Evolutionary conservation across 495 filamentous ascomycete species (phyloP).

Genomic region (Niebla homalea): DNA sequence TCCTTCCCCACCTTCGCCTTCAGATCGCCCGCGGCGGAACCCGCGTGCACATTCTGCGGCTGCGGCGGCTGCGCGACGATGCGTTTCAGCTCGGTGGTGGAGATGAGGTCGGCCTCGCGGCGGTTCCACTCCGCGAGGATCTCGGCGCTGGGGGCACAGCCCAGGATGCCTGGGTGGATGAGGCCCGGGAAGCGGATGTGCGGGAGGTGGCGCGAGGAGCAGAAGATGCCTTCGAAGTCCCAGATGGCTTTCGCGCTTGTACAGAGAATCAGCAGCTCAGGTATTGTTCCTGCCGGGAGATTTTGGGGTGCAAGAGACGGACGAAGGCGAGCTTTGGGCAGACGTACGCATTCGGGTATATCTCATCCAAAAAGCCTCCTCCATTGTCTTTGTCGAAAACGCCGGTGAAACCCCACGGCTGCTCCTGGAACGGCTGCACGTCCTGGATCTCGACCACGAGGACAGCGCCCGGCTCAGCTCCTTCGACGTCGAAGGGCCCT

Average conservation of each 20-base stretch:
- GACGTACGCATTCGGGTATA: slow-evolving; percentile 66
- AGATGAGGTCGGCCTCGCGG: slow-evolving; percentile 67
- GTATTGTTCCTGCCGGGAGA: not conserved
- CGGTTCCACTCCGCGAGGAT: slow-evolving; percentile 66
- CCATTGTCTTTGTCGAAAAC: slow-evolving; percentile 76
- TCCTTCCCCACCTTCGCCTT: slow-evolving; percentile 70
- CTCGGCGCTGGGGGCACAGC: slow-evolving; percentile 68
- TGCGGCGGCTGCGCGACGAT: slow-evolving; percentile 73
- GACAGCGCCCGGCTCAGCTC: slow-evolving; percentile 75
- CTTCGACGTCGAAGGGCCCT: slow-evolving; percentile 82
- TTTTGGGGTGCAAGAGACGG: too few species aligned
- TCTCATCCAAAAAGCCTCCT: slow-evolving; percentile 82
- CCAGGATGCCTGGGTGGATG: slow-evolving; percentile 89
- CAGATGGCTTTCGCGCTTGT: slow-evolving; percentile 87
- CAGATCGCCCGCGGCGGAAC: slow-evolving; percentile 44
- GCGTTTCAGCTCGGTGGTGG: slow-evolving; percentile 48
- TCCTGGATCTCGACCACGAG: slow-evolving; percentile 90
- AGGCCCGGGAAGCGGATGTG: slow-evolving; percentile 79
- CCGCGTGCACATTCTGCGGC: slow-evolving; percentile 57
- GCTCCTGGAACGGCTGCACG: slow-evolving; percentile 76
- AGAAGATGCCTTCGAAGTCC: slow-evolving; percentile 95
- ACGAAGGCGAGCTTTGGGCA: not conserved
- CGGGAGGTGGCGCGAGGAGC: slow-evolving; percentile 81
- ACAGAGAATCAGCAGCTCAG: not conserved
- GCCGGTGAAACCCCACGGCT: slow-evolving; percentile 87